A percentile compares a stretch with the other conserved stretches of the same genome.
Conservation (phyloP, 2,329 filamentous ascomycete species). For the Diaporthe citri region DNA sequence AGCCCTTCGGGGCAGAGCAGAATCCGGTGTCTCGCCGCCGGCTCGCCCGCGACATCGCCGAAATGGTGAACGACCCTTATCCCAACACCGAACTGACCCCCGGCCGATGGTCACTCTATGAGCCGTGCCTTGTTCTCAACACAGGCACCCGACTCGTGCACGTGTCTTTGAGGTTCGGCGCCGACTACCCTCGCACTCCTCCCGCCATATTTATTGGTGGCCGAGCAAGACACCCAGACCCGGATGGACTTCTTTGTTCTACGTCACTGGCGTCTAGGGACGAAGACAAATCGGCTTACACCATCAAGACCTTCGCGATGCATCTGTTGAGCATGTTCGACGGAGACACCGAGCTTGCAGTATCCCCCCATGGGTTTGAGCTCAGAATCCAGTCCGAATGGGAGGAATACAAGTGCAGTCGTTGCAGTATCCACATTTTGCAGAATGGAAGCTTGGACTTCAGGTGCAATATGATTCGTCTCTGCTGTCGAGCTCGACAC, state of each 20-base stretch:
- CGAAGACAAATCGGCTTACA: background rate
- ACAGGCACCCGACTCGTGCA: background rate
- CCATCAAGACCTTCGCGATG: background rate
- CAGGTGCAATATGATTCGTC: background rate
- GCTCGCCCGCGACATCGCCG: background rate
- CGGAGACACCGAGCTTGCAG: background rate
- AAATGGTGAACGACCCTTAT: background rate
- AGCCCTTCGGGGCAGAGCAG: no score
- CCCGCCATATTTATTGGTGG: background rate
- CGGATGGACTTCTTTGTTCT: background rate
- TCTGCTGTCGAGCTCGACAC: background rate
- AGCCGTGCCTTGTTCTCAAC: background rate
- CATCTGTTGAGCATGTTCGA: background rate
- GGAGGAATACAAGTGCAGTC: background rate
- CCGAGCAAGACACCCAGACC: background rate
- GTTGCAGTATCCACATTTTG: background rate
- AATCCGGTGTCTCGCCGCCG: background rate
- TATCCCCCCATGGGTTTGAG: no score
- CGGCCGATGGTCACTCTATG: background rate
- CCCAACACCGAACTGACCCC: background rate
- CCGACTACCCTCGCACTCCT: background rate
- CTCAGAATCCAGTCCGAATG: background rate
- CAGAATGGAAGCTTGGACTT: no score
- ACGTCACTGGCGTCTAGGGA: fast-evolving
- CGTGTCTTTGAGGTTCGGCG: background rate